Percentiles rank a stretch among this genome's conserved stretches.
Conservation (phyloP, 345 rosid species). For the Conringia planisiliqua region DNA sequence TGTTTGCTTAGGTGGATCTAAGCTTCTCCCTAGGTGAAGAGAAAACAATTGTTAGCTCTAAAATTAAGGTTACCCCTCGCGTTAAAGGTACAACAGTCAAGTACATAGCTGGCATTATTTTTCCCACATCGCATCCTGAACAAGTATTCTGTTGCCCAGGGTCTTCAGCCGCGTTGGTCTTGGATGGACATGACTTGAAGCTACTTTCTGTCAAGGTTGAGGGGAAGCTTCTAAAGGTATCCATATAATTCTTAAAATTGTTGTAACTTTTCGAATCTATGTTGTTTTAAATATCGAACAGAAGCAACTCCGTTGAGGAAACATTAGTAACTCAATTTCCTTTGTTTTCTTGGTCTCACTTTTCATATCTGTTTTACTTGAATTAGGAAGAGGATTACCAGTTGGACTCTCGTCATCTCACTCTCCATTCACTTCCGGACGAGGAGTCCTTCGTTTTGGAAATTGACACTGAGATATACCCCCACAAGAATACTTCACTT, state of each 20-base stretch:
- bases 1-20: constrained; percentile 68
- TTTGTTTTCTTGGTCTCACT: not conserved
- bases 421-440: constrained; percentile 60
- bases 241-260: not conserved
- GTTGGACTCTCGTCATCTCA: constrained; percentile 66
- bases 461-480: constrained; percentile 77
- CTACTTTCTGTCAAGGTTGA: constrained; percentile 72
- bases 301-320: not conserved
- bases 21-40: constrained; percentile 85
- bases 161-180: constrained; percentile 65
- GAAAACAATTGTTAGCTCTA: constrained; percentile 85
- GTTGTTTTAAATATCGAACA: too few relatives aligned
- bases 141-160: constrained; percentile 41
- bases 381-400: constrained; percentile 62
- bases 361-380: not conserved
- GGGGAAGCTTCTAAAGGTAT: constrained; percentile 66
- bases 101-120: not conserved
- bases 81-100: constrained; percentile 55
- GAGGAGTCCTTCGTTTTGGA: constrained; percentile 64
- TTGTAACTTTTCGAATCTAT: not conserved
- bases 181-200: constrained; percentile 82
- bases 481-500: constrained; percentile 87
- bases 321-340: not conserved
- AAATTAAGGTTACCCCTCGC: constrained; percentile 67
- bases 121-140: constrained; percentile 2